Base-by-base conservation (phyloP, 2,329 filamentous ascomycete species). In the Emydomyces testavorans region DNA sequence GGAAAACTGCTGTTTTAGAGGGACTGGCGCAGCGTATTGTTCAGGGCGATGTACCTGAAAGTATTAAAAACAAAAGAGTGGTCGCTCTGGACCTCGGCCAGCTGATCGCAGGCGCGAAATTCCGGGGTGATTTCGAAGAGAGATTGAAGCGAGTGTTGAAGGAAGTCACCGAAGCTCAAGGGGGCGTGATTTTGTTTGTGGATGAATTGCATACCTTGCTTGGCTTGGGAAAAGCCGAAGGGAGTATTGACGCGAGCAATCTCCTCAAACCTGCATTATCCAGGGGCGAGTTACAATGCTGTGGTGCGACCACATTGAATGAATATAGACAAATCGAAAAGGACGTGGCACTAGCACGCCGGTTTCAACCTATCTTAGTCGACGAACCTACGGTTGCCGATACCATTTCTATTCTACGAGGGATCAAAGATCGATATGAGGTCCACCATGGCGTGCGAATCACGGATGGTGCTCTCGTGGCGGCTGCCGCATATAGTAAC, bases 371-470 rank as follows among this genome's bases (percentile, higher is more conserved):
- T 0, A 94, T 98, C 49, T 67, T 87, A 29, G 88, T 98, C n/a
- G 85, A 82, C 51, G 92, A 98, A 59, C 92, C 92, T 0, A 82
- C 79, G 0, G 89, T 96, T 0, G 80, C 86, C 56, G 89, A 95
- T 56, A 95, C 92, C 0, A 89, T 98, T 52, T 94, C 87, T 43
- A 96, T 98, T 49, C 72, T 98, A 0, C 80, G 92, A 60, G 92
- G 90, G 41, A 95, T 98, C 71, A 96, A 96, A 62, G 89, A 96
- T 60, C 86, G 88, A 56, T 98, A 98, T 60, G 92, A 96, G 64
- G 86, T 96, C 0, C 92, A 96, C 56, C 92, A 98, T 60, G 90
- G 92, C 66, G 90, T 96, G 0, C 77, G 89, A 46, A 96, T 98
- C 55, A 94, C 87, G 0, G 92, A 96, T 58, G 83, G 84, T 1